phyloP scores from a whole-genome alignment of 495 filamentous ascomycete species.

The Hyphodiscus hymeniophilus region DNA sequence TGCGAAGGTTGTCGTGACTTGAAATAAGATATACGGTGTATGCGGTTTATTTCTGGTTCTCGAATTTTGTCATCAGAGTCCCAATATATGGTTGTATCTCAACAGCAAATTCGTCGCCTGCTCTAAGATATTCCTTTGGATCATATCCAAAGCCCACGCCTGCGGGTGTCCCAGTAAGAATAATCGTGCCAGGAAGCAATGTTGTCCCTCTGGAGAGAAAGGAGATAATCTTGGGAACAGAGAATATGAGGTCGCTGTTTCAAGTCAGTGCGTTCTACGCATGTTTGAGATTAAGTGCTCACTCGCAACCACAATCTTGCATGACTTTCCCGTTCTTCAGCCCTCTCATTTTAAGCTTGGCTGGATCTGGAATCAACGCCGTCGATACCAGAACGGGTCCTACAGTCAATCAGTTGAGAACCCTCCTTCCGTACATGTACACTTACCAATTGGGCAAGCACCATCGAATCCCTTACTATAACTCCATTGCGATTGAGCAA shows the following conservation, averaged over 20 bases:
- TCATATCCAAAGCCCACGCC: slow-evolving; percentile 35
- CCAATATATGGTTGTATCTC: slow-evolving; percentile 39
- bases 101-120: slow-evolving; percentile 39
- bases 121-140: slow-evolving; percentile 33
- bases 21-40: too few species aligned
- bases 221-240: slow-evolving; percentile 2
- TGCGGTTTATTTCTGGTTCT: slow-evolving; percentile 31
- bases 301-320: slow-evolving; percentile 43
- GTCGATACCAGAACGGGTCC: slow-evolving; percentile 47
- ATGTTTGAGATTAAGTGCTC: slow-evolving; percentile 13
- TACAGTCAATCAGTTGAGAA: not conserved
- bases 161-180: slow-evolving; percentile 42
- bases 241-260: slow-evolving; percentile 30
- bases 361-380: slow-evolving; percentile 37
- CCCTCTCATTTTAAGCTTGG: slow-evolving; percentile 29
- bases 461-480: slow-evolving; percentile 41
- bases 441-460: slow-evolving; percentile 32
- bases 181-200: slow-evolving; percentile 33
- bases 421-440: not conserved
- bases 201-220: slow-evolving; percentile 35
- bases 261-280: too few species aligned
- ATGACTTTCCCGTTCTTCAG: slow-evolving; percentile 39
- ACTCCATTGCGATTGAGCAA: slow-evolving; percentile 39
- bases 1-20: too few species aligned
- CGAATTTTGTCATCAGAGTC: slow-evolving; percentile 34